Evolutionary conservation across 2,329 filamentous ascomycete genomes (phyloP).

Genomic region (Colletotrichum plurivorum): DNA sequence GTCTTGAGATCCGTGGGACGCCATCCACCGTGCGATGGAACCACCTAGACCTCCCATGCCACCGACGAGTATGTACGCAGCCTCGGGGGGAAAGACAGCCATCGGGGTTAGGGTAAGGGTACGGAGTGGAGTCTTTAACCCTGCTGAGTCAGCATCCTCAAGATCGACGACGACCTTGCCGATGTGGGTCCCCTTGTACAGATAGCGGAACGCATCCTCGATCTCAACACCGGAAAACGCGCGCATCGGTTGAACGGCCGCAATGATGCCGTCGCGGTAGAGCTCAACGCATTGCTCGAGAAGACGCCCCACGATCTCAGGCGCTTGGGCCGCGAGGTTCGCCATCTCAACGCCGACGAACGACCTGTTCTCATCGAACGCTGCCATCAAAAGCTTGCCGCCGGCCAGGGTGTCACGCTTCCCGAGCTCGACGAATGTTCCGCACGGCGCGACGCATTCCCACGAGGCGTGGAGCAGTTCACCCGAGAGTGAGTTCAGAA

Average conservation of each 20-base stretch:
- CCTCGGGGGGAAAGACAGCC: no score
- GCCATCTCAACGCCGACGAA: slow-evolving; percentile 54
- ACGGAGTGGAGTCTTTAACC: no score
- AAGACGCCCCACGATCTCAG: slow-evolving; percentile 6
- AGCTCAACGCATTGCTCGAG: slow-evolving; percentile 12
- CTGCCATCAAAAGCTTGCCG: slow-evolving; percentile 59
- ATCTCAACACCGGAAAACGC: slow-evolving; percentile 46
- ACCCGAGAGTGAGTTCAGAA: slow-evolving; percentile 59
- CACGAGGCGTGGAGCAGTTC: slow-evolving; percentile 59
- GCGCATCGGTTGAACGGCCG: background rate
- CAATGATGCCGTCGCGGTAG: background rate
- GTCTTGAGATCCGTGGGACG: slow-evolving; percentile 46
- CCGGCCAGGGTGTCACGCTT: slow-evolving; percentile 58
- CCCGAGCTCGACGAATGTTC: slow-evolving; percentile 62
- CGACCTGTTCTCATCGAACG: slow-evolving; percentile 56
- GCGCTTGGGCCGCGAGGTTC: slow-evolving; percentile 29
- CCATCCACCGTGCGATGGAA: slow-evolving; percentile 48
- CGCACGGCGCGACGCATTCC: slow-evolving; percentile 60
- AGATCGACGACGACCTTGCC: slow-evolving; percentile 59
- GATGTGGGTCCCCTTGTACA: slow-evolving; percentile 60
- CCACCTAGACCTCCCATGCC: slow-evolving; percentile 50
- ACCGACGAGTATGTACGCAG: slow-evolving; percentile 48
- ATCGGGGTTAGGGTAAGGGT: no score
- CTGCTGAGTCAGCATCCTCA: background rate
- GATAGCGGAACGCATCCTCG: slow-evolving; percentile 57